A percentile compares a stretch with the other conserved stretches of the same genome.
Conservation (phyloP, 2,329 filamentous ascomycete genomes). For the Penicillium sp. region DNA sequence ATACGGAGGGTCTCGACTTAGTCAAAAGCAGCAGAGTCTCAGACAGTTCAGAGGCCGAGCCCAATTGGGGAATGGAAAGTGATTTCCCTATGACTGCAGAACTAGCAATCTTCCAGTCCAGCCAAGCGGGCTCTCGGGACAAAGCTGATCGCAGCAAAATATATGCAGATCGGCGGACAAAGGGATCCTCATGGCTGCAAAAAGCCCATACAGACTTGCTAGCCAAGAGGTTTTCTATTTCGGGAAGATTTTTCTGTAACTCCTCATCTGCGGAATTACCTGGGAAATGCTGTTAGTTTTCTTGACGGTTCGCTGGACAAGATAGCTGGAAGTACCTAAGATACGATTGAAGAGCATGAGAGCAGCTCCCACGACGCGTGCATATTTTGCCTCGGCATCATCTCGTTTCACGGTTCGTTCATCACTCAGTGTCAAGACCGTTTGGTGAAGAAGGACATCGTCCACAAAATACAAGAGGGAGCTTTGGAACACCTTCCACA, state of each 20-base stretch:
- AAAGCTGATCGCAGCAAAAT: constrained; percentile 53
- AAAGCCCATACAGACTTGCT: constrained; percentile 62
- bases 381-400: constrained; percentile 82
- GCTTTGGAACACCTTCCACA: constrained; percentile 78
- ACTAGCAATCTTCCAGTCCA: constrained; percentile 66
- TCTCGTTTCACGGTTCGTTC: constrained; percentile 79
- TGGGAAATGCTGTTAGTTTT: constrained; percentile 16
- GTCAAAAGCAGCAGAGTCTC: constrained; percentile 67
- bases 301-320: constrained; percentile 9
- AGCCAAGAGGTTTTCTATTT: constrained; percentile 65
- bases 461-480: constrained; percentile 79
- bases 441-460: constrained; percentile 75
- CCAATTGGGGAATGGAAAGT: constrained; percentile 67
- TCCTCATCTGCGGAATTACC: constrained; percentile 46
- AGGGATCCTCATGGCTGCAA: constrained; percentile 55
- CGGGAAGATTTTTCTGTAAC: constrained; percentile 57
- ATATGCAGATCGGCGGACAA: constrained; percentile 59
- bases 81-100: constrained; percentile 72
- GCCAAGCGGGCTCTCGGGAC: constrained; percentile 44
- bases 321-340: constrained; percentile 38
- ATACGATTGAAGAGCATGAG: constrained; percentile 56
- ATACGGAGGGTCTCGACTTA: constrained; percentile 63
- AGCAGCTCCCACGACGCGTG: constrained; percentile 67
- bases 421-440: constrained; percentile 78
- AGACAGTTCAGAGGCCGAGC: constrained; percentile 71